phyloP scores from a whole-genome alignment of 257 asterid genomes.

The Rhazya stricta region DNA sequence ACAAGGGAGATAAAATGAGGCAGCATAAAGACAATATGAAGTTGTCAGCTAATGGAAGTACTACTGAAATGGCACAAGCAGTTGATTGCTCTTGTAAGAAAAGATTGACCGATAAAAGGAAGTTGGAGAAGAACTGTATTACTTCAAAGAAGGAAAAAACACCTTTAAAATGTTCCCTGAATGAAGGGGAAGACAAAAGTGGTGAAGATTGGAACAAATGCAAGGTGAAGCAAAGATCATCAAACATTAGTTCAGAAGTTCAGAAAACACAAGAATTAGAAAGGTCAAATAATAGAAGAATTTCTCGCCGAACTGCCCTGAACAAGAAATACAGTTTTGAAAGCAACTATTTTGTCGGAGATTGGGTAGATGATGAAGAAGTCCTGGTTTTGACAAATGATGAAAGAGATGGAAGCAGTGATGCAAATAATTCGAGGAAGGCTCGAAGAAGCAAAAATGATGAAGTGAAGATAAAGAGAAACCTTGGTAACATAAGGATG shows the following conservation, averaged over 20 bases:
- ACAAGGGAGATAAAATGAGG: not conserved
- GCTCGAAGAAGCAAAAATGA: slow-evolving; percentile 10
- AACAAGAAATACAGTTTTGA: slow-evolving; percentile 32
- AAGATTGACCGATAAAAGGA: not conserved
- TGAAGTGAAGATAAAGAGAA: slow-evolving; percentile 16
- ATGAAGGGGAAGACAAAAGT: slow-evolving; percentile 25
- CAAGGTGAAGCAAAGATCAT: slow-evolving; percentile 30
- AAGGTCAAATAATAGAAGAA: slow-evolving; percentile 28
- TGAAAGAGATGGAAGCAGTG: slow-evolving; percentile 12
- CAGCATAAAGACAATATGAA: not conserved
- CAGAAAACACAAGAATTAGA: slow-evolving; percentile 22
- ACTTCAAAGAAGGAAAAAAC: slow-evolving; percentile 23
- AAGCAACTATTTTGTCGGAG: slow-evolving; percentile 31
- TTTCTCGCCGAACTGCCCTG: slow-evolving; percentile 31
- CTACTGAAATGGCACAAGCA: not conserved
- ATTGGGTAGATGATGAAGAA: slow-evolving; percentile 62
- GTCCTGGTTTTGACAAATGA: slow-evolving; percentile 26
- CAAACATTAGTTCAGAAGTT: slow-evolving; percentile 17
- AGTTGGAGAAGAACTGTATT: slow-evolving; percentile 15
- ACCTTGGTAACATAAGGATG: slow-evolving; percentile 16
- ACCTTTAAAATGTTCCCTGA: slow-evolving; percentile 8
- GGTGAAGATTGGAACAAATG: slow-evolving; percentile 48
- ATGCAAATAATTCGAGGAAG: not conserved
- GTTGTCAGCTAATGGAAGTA: not conserved
- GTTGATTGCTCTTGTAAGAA: slow-evolving; percentile 17